A percentile compares a stretch with the other conserved stretches of the same genome.
Conservation (phyloP, 2,329 filamentous ascomycete species). For the Penicillium palitans region DNA sequence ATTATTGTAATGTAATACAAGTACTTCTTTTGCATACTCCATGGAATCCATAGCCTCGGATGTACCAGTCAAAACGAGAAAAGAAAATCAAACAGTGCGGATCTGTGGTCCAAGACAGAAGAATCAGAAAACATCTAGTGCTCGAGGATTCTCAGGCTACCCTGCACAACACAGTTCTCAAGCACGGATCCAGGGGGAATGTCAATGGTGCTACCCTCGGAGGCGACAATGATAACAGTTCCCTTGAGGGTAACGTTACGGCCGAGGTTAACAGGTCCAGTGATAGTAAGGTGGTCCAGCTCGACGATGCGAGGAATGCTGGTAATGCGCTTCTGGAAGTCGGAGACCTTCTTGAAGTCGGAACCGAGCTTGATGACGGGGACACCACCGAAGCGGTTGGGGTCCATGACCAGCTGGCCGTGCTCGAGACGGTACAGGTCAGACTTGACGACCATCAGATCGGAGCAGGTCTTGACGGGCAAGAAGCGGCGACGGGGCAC, state of each 20-base stretch:
- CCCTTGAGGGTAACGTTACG: conserved; percentile 93
- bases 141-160: conserved; percentile 76
- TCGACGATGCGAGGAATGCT: conserved; percentile 54
- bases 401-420: conserved; percentile 95
- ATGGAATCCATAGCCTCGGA: conserved; percentile 27
- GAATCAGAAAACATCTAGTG: conserved; percentile 51
- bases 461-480: conserved; percentile 99
- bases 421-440: conserved; percentile 99
- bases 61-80: conserved; percentile 25
- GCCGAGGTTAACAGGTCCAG: conserved; percentile 93
- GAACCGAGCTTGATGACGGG: conserved; percentile 97
- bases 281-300: conserved; percentile 83
- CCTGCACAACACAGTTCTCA: conserved; percentile 98
- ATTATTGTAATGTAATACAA: conserved; percentile 34
- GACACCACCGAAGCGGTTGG: conserved; percentile 91
- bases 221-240: conserved; percentile 98
- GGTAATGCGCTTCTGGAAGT: conserved; percentile 54
- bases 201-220: conserved; percentile 96
- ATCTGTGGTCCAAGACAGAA: not conserved
- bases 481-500: conserved; percentile 96
- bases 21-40: conserved; percentile 30
- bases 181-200: conserved; percentile 94
- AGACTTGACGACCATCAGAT: conserved; percentile 99
- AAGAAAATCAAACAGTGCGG: conserved; percentile 1
- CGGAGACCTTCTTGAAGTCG: conserved; percentile 99